Evolutionary conservation across 1,284 basidiomycete genomes (phyloP).

Genomic region (Cutaneotrichosporon sp.): DNA sequence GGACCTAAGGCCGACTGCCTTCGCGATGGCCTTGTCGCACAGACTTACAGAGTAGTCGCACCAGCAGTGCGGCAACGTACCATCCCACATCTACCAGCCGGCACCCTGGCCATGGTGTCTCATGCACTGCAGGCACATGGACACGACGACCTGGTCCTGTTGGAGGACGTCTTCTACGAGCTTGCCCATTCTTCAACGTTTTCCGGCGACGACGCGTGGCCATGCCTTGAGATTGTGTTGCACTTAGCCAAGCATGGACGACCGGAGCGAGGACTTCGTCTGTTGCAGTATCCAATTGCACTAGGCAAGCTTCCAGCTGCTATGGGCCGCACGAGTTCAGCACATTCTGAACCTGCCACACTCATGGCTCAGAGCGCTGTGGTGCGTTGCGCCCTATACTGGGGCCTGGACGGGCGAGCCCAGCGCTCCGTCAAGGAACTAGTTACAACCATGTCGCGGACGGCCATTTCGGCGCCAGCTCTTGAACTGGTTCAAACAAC

Average conservation of each 20-base stretch:
- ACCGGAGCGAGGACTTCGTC: slow-evolving; percentile 11
- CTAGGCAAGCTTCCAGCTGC: slow-evolving; percentile 18
- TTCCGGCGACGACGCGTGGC: slow-evolving; percentile 17
- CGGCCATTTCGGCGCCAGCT: not conserved
- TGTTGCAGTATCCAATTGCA: slow-evolving; percentile 21
- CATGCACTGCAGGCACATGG: slow-evolving; percentile 5
- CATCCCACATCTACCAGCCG: slow-evolving; percentile 4
- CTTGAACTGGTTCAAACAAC: slow-evolving; percentile 13
- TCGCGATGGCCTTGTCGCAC: slow-evolving; percentile 10
- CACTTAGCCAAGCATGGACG: slow-evolving; percentile 10
- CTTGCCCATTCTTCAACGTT: slow-evolving; percentile 12
- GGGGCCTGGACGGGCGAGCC: slow-evolving; percentile 14
- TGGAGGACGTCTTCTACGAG: slow-evolving; percentile 20
- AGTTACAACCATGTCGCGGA: slow-evolving; percentile 13
- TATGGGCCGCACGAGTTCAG: slow-evolving; percentile 4
- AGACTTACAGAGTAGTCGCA: slow-evolving; percentile 11
- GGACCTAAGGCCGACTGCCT: not conserved
- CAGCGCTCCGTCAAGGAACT: slow-evolving; percentile 13
- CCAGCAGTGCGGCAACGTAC: slow-evolving; percentile 5
- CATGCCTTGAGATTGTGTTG: slow-evolving; percentile 18
- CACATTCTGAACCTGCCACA: slow-evolving; percentile 14
- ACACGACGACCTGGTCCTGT: slow-evolving; percentile 2
- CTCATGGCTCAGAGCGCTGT: slow-evolving; percentile 20
- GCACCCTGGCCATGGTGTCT: slow-evolving; percentile 2
- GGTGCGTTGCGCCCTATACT: slow-evolving; percentile 8